phyloP scores from a whole-genome alignment of 257 asterid genomes.

The Rubia yunnanensis region DNA sequence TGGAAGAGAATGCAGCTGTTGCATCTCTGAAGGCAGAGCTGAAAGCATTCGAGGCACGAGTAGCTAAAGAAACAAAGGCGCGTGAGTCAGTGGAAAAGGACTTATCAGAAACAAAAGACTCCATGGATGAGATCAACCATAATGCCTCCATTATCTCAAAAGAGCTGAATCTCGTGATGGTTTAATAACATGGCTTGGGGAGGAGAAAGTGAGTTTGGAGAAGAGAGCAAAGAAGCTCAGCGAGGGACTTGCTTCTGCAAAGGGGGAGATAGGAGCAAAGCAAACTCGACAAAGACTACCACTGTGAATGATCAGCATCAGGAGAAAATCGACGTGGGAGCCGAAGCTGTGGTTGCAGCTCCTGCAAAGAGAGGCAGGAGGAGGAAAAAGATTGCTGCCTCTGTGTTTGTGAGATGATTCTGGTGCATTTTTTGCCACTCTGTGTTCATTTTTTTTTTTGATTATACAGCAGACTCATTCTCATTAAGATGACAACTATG shows the following conservation, averaged over 20 bases:
- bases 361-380: slow-evolving; percentile 36
- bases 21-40: slow-evolving; percentile 43
- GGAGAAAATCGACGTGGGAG: slow-evolving; percentile 24
- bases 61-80: no score
- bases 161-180: slow-evolving; percentile 47
- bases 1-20: slow-evolving; percentile 34
- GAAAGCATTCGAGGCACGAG: slow-evolving; percentile 29
- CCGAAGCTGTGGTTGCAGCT: slow-evolving; percentile 25
- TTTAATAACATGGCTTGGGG: slow-evolving; percentile 51
- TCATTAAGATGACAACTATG: no score
- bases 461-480: no score
- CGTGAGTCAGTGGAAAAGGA: slow-evolving; percentile 46
- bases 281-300: slow-evolving; percentile 26
- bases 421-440: background rate
- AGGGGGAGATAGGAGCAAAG: slow-evolving; percentile 73
- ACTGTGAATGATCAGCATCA: slow-evolving; percentile 26
- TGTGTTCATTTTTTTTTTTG: no score
- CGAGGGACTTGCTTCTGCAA: slow-evolving; percentile 70
- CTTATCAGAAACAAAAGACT: slow-evolving; percentile 44
- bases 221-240: slow-evolving; percentile 51
- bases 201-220: slow-evolving; percentile 51
- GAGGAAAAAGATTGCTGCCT: slow-evolving; percentile 35
- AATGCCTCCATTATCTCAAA: slow-evolving; percentile 30
- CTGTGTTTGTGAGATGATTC: slow-evolving; percentile 30
- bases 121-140: slow-evolving; percentile 48